These are phyloP conservation scores for Phytophthora aleatoria DNA, from an alignment of 352 stramenopile species.

Conservation along the genomic window DNA sequence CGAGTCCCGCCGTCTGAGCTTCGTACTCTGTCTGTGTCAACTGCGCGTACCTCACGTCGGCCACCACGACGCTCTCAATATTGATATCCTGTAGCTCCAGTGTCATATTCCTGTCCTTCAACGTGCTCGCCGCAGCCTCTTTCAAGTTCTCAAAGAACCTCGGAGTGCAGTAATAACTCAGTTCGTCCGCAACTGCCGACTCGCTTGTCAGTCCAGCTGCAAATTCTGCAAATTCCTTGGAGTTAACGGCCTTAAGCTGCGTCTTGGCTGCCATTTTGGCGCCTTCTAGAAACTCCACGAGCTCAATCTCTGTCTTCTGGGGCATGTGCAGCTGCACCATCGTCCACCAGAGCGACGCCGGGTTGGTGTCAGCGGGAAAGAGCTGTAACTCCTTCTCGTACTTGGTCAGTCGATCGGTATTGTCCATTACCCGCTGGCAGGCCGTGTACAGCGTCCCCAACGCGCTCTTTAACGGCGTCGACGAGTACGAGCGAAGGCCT, in stretches of 20 bases:
- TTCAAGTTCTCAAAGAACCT: slow-evolving; percentile 34
- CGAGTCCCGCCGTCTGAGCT: slow-evolving; percentile 25
- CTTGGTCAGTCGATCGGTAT: slow-evolving; percentile 19
- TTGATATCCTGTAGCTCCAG: slow-evolving; percentile 45
- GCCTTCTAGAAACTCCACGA: slow-evolving; percentile 47
- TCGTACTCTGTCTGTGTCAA: slow-evolving; percentile 39
- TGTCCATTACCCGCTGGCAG: slow-evolving; percentile 23
- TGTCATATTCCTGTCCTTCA: slow-evolving; percentile 36
- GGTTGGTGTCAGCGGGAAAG: slow-evolving; percentile 30
- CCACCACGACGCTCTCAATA: slow-evolving; percentile 35
- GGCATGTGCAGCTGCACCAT: slow-evolving; percentile 50
- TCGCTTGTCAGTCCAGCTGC: slow-evolving; percentile 17
- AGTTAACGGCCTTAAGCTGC: slow-evolving; percentile 44
- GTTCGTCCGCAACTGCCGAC: slow-evolving; percentile 15
- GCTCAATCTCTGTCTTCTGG: slow-evolving; percentile 30
- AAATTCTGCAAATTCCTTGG: slow-evolving; percentile 39
- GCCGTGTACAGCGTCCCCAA: slow-evolving; percentile 15
- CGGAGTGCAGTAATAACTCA: slow-evolving; percentile 37
- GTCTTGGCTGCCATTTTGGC: slow-evolving; percentile 29
- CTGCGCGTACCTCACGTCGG: slow-evolving; percentile 36
- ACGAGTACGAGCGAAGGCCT: slow-evolving; percentile 18
- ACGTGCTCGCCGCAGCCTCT: slow-evolving; percentile 21
- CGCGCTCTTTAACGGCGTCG: slow-evolving; percentile 23
- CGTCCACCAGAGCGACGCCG: slow-evolving; percentile 29
- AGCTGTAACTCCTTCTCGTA: slow-evolving; percentile 37